Conservation (phyloP, 495 filamentous ascomycete genomes). For the Penicillium argentinense region DNA sequence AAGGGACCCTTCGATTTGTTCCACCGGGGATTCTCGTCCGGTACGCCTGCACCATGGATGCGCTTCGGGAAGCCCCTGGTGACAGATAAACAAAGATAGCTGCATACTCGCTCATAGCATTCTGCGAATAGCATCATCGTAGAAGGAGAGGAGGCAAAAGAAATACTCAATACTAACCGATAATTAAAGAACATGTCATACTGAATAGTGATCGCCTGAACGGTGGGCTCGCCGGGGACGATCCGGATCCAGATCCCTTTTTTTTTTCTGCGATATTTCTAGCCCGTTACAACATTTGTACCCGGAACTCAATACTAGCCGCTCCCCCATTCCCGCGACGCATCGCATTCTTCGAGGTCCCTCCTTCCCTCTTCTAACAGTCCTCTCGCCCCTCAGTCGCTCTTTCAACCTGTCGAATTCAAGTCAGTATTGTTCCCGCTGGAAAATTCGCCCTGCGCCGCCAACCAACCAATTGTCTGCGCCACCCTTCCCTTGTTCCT, state of each 20-base stretch:
- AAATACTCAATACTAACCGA: no score
- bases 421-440: no score
- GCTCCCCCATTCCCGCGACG: constrained; percentile 9
- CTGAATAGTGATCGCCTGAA: constrained; percentile 14
- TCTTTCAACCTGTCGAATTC: neutral
- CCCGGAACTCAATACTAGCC: neutral
- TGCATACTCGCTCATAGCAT: neutral
- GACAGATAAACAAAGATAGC: neutral
- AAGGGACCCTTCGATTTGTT: constrained; percentile 13
- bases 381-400: neutral
- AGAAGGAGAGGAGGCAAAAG: neutral
- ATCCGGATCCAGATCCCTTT: constrained; percentile 34
- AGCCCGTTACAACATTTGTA: constrained; percentile 1
- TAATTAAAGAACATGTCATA: no score
- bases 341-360: constrained; percentile 7
- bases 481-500: constrained; percentile 10
- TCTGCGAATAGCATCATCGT: neutral
- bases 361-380: constrained; percentile 2
- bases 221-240: constrained; percentile 20
- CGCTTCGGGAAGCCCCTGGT: constrained; percentile 15
- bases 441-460: no score
- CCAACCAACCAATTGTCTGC: constrained; percentile 3
- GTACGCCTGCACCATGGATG: constrained; percentile 21
- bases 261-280: constrained; percentile 7
- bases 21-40: no score